phyloP scores from a whole-genome alignment of 2,329 filamentous ascomycete species.

The Hirsutella rhossiliensis region DNA sequence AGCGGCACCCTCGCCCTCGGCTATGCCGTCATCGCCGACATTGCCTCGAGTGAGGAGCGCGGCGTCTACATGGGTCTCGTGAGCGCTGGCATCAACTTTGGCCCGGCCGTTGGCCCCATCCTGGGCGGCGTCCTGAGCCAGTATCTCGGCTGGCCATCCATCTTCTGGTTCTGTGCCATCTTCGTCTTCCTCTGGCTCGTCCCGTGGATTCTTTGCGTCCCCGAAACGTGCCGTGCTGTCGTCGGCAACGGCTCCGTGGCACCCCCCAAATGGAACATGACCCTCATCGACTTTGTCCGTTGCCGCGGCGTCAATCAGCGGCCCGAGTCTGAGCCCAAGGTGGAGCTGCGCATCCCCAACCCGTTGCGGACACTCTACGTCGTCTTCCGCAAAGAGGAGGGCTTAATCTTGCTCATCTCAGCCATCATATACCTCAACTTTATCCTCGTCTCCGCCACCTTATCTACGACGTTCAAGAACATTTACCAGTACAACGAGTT shows the following conservation, averaged over 20 bases:
- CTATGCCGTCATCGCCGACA: slow-evolving; percentile 60
- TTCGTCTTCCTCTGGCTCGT: slow-evolving; percentile 36
- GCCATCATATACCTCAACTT: slow-evolving; percentile 44
- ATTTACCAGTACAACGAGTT: slow-evolving; percentile 40
- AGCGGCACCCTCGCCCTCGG: slow-evolving; percentile 60
- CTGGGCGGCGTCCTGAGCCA: slow-evolving; percentile 52
- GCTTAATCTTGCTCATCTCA: slow-evolving; percentile 38
- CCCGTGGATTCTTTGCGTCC: slow-evolving; percentile 42
- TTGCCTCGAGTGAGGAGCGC: slow-evolving; percentile 55
- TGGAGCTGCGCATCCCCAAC: slow-evolving; percentile 40
- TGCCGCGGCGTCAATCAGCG: slow-evolving; percentile 21
- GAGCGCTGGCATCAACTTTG: slow-evolving; percentile 45
- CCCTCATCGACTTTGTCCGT: slow-evolving; percentile 35
- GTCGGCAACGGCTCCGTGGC: slow-evolving; percentile 52
- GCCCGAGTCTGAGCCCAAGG: slow-evolving; percentile 20
- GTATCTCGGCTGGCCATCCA: slow-evolving; percentile 53
- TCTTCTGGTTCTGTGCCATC: slow-evolving; percentile 59
- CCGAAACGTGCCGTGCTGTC: slow-evolving; percentile 46
- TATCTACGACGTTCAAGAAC: slow-evolving; percentile 37
- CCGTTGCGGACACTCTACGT: slow-evolving; percentile 42
- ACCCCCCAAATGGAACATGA: slow-evolving; percentile 45
- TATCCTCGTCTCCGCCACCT: slow-evolving; percentile 38
- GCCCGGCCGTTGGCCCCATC: slow-evolving; percentile 43
- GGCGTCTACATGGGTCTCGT: slow-evolving; percentile 62
- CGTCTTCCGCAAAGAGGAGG: slow-evolving; percentile 45